Conservation (phyloP, 2,329 filamentous ascomycete species). For the Fusarium stilboides region DNA sequence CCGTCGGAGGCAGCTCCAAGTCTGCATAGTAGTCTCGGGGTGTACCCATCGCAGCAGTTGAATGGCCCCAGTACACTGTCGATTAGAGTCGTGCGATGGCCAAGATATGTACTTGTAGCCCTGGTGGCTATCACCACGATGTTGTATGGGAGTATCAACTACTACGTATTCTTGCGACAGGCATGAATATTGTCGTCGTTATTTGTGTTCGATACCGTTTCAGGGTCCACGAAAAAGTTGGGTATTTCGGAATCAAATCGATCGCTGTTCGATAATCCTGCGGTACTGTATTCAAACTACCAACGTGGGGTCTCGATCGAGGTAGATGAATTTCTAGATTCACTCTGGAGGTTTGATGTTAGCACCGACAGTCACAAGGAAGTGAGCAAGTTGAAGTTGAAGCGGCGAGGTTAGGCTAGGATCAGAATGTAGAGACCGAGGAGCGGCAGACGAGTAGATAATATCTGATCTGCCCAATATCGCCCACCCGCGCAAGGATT, state of each 20-base stretch:
- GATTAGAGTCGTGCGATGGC: slow-evolving; percentile 11
- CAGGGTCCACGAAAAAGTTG: neutral
- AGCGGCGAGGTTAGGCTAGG: slow-evolving; percentile 7
- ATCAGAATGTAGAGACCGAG: neutral
- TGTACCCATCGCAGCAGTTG: slow-evolving; percentile 53
- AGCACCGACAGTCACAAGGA: slow-evolving; percentile 19
- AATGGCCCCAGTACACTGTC: slow-evolving; percentile 25
- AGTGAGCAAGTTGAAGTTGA: slow-evolving; percentile 7
- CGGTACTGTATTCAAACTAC: neutral
- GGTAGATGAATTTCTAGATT: neutral
- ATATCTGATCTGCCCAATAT: slow-evolving; percentile 11
- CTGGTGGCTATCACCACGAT: neutral
- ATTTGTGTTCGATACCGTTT: neutral
- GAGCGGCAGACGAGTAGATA: neutral
- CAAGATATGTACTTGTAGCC: slow-evolving; percentile 8
- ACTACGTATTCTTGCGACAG: neutral
- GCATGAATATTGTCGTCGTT: slow-evolving; percentile 19
- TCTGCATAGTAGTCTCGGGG: slow-evolving; percentile 88
- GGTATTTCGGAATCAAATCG: slow-evolving; percentile 6
- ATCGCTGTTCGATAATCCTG: neutral
- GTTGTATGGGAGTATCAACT: slow-evolving; percentile 12
- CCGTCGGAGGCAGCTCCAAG: slow-evolving; percentile 78
- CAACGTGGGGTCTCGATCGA: neutral
- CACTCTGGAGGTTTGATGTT: slow-evolving; percentile 13
- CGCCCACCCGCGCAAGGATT: slow-evolving; percentile 10